Evolutionary conservation across 2,329 filamentous ascomycete genomes (phyloP), one percentile per base, ranked within the genome.

Genomic region (Fusarium praegraminearum): DNA sequence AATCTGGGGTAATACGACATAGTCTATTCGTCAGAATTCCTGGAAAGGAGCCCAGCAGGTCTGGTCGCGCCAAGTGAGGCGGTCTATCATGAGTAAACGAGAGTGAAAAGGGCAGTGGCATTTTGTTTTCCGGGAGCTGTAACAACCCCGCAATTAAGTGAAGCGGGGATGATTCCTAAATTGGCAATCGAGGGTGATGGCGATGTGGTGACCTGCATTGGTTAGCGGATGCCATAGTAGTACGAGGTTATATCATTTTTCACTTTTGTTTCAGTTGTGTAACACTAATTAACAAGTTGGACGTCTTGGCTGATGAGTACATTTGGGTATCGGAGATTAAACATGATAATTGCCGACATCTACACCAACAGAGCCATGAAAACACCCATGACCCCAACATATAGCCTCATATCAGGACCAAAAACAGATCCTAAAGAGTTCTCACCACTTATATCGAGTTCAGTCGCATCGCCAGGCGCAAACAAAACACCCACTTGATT

Each of bases 401-500:
- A 67, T 22, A 28, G 28, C 28, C 28, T 50, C n/a, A 46, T 38
- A 22, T 50, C 52, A 47, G 44, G 52, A 11, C 40, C 53, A 10
- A 45, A 12, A 30, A 33, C 32, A 38, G 58, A 53, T n/a, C 51
- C 62, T 30, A 33, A 58, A 16, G 72, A 74, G 5, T 38, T 51
- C 13, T 58, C 11, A 20, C 50, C 45, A 22, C 45, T 57, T 11
- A 53, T 46, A 40, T 86, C 75, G n/a, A 86, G 72, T 13, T 80
- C 72, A 0, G 82, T 86, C 22, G 84, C 80, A 62, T 84, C 81
- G n/a, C 83, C 84, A 1, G 85, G 85, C 11, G 84, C 84, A 70
- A 87, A 85, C 38, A 87, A 76, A 22, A 85, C 74, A 18, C 83
- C 83, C 30, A 86, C 76, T 41, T 75, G 71, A 55, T 85, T 81